Conservation (phyloP, 306 rosid genomes). For the Nissolia schottii region DNA sequence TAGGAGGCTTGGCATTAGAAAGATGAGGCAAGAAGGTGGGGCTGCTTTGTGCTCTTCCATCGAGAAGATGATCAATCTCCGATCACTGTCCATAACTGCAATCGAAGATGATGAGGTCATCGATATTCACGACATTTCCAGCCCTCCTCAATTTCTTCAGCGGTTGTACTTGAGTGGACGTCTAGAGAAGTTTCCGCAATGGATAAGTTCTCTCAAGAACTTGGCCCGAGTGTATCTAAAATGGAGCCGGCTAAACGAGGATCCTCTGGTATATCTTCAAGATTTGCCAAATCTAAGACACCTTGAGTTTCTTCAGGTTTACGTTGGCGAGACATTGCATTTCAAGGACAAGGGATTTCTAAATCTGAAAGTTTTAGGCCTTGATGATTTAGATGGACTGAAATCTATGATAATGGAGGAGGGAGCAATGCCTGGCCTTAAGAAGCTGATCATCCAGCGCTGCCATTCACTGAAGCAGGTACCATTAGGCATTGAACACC, state of each 20-base stretch:
- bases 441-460: constrained; percentile 52
- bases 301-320: constrained; percentile 49
- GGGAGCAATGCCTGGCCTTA: constrained; percentile 67
- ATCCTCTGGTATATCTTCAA: constrained; percentile 40
- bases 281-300: constrained; percentile 44
- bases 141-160: constrained; percentile 42
- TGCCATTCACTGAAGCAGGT: constrained; percentile 44
- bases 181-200: constrained; percentile 40
- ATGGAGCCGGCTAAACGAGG: constrained; percentile 44
- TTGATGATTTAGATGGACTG: constrained; percentile 48
- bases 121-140: constrained; percentile 38
- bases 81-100: constrained; percentile 33
- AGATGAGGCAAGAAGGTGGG: constrained; percentile 40
- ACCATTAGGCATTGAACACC: constrained; percentile 56
- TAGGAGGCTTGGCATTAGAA: constrained; percentile 40
- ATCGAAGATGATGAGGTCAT: constrained; percentile 33
- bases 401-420: constrained; percentile 38
- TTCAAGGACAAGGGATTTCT: constrained; percentile 50
- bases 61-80: constrained; percentile 39
- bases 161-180: constrained; percentile 39
- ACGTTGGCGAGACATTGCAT: constrained; percentile 42
- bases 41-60: constrained; percentile 43
- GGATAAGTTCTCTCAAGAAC: constrained; percentile 34
- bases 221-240: constrained; percentile 27
- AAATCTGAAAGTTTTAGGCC: constrained; percentile 59